Percentiles rank a stretch among this genome's conserved stretches.
Evolutionary conservation across 2,329 filamentous ascomycete species (phyloP).

Genomic region (Trichophyton rubrum): DNA sequence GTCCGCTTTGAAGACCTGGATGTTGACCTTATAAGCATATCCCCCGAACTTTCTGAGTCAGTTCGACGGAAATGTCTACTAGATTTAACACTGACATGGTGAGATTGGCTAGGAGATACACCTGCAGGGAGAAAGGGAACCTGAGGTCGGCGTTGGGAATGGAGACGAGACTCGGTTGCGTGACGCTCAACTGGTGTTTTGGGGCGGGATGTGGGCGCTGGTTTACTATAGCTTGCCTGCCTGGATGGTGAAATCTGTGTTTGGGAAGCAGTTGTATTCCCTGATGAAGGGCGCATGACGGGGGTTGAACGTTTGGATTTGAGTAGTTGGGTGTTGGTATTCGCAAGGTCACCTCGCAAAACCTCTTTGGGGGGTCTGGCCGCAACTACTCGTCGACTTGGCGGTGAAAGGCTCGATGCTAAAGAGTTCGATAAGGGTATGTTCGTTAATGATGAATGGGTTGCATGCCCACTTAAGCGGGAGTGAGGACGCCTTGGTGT

Average conservation of each 20-base stretch:
- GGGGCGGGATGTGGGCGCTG: constrained; percentile 36
- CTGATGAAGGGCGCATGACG: constrained; percentile 34
- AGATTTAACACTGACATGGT: constrained; percentile 62
- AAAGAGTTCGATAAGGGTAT: constrained; percentile 49
- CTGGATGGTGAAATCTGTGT: constrained; percentile 29
- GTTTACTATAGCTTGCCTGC: constrained; percentile 24
- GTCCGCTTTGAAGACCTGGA: constrained; percentile 30
- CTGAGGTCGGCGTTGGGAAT: constrained; percentile 44
- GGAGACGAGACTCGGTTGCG: constrained; percentile 26
- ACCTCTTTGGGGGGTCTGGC: constrained; percentile 26
- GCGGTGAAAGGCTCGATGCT: constrained; percentile 45
- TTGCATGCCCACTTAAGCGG: constrained; percentile 51
- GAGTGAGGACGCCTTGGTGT: constrained; percentile 50
- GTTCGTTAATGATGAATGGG: constrained; percentile 56
- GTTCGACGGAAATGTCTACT: constrained; percentile 63
- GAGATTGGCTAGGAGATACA: constrained; percentile 57
- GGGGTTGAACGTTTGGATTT: constrained; percentile 51
- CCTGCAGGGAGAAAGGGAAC: constrained; percentile 71
- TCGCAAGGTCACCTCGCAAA: constrained; percentile 36
- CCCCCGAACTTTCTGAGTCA: constrained; percentile 59
- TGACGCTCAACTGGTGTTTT: constrained; percentile 59
- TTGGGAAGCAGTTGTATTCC: constrained; percentile 18
- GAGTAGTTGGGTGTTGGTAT: constrained; percentile 43
- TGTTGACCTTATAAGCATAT: constrained; percentile 32
- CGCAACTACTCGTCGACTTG: constrained; percentile 48